These are phyloP conservation scores for Apophysomyces elegans DNA, from an alignment of 371 early-diverging fungal species.

Conservation along the genomic window DNA sequence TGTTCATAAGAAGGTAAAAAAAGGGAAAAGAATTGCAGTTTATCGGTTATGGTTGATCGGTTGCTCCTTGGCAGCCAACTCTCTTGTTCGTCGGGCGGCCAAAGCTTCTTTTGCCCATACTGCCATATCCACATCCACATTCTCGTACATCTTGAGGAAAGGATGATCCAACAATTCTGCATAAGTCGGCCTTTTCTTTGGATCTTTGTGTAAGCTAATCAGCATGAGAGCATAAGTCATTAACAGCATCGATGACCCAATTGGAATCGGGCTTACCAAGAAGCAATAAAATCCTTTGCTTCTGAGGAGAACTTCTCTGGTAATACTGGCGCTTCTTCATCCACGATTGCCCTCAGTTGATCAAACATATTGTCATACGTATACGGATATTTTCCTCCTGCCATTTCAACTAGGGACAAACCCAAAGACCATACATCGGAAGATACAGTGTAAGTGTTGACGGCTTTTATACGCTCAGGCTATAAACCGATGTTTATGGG, in stretches of 20 bases:
- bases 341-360: slow-evolving; percentile 86
- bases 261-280: slow-evolving; percentile 54
- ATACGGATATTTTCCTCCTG: slow-evolving; percentile 86
- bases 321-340: slow-evolving; percentile 76
- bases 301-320: slow-evolving; percentile 73
- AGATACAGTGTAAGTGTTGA: slow-evolving; percentile 73
- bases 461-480: slow-evolving; percentile 79
- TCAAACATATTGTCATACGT: slow-evolving; percentile 79
- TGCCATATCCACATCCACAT: slow-evolving; percentile 78
- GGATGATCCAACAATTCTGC: slow-evolving; percentile 74
- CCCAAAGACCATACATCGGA: slow-evolving; percentile 94
- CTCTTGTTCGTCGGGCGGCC: slow-evolving; percentile 3
- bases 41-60: not conserved
- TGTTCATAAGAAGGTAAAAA: not conserved
- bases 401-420: slow-evolving; percentile 91
- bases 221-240: slow-evolving; percentile 5
- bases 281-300: slow-evolving; percentile 79
- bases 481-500: slow-evolving; percentile 25
- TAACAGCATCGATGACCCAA: not conserved
- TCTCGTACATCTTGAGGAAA: slow-evolving; percentile 67
- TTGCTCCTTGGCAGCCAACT: slow-evolving; percentile 1
- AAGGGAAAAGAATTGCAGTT: not conserved
- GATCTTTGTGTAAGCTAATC: slow-evolving; percentile 77
- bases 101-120: slow-evolving; percentile 68
- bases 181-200: slow-evolving; percentile 73